Percentiles rank a stretch among this genome's conserved stretches.
Evolutionary conservation across 2,329 filamentous ascomycete species (phyloP).

Genomic region (Xylariales sp.): DNA sequence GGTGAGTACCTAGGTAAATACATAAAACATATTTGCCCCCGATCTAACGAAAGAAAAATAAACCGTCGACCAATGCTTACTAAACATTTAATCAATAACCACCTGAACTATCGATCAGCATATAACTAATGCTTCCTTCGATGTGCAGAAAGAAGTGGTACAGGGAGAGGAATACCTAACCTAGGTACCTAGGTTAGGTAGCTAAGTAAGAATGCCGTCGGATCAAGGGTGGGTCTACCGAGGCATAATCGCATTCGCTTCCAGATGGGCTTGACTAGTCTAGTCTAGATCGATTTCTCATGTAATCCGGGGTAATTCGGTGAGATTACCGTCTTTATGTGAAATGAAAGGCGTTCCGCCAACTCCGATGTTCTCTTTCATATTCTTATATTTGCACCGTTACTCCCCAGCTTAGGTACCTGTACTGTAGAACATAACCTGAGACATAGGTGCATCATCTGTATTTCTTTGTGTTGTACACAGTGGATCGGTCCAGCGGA

Average conservation of each 20-base stretch:
- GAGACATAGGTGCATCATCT: constrained; percentile 11
- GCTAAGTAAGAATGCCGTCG: no score
- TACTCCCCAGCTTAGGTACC: neutral
- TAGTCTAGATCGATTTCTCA: constrained; percentile 3
- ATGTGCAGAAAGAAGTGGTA: no score
- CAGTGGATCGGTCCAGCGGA: constrained; percentile 1
- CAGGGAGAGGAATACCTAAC: no score
- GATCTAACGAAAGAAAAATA: no score
- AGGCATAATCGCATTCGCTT: constrained; percentile 30
- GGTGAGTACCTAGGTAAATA: no score
- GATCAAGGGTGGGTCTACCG: constrained; percentile 29
- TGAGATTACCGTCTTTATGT: neutral
- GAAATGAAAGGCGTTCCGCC: neutral
- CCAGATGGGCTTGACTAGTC: neutral
- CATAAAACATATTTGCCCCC: no score
- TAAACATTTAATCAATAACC: no score
- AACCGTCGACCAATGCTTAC: no score
- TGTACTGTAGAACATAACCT: constrained; percentile 12
- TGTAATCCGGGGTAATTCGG: constrained; percentile 2
- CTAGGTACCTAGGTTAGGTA: no score
- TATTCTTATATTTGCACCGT: constrained; percentile 4
- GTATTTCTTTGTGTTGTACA: constrained; percentile 26
- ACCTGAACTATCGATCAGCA: no score
- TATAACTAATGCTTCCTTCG: no score
- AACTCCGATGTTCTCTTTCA: neutral